Conservation (phyloP, 768 basidiomycete species). For the Trametes cingulata region DNA sequence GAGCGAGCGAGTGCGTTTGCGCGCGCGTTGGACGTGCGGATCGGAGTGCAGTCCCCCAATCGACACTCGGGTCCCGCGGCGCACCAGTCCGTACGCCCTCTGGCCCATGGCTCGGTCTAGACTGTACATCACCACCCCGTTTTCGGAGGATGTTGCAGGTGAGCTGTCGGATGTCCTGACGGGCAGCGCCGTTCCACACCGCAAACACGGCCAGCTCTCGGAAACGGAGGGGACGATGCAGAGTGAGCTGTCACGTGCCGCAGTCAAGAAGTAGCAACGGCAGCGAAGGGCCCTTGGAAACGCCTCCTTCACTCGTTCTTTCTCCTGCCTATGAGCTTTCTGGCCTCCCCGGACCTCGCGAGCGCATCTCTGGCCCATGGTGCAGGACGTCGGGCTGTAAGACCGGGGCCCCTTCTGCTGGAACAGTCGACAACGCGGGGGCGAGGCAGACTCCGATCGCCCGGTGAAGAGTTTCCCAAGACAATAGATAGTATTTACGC, state of each 20-base stretch:
- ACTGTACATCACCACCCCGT: constrained; percentile 10
- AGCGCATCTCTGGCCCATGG: not conserved
- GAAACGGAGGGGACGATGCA: not conserved
- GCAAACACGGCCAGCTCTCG: not conserved
- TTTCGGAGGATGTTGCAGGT: constrained; percentile 19
- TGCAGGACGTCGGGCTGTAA: not conserved
- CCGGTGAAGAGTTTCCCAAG: constrained; percentile 14
- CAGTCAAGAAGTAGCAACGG: not conserved
- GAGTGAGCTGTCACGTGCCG: not conserved
- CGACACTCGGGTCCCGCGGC: constrained; percentile 13
- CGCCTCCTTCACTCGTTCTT: constrained; percentile 4
- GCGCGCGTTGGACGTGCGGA: not conserved
- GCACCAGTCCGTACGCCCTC: not conserved
- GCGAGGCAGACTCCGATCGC: constrained; percentile 11
- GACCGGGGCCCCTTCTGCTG: constrained; percentile 4
- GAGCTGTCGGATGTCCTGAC: not conserved
- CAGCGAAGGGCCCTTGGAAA: not conserved
- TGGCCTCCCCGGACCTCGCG: not conserved
- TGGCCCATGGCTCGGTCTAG: constrained; percentile 9
- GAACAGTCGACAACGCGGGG: constrained; percentile 1
- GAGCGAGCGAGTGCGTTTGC: not conserved
- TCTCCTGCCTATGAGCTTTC: not conserved
- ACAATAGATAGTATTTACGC: constrained; percentile 20
- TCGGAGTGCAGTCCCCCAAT: constrained; percentile 2
- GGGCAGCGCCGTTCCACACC: not conserved